These are phyloP conservation scores for Thraustotheca clavata DNA, from an alignment of 352 stramenopile species.

Conservation along the genomic window DNA sequence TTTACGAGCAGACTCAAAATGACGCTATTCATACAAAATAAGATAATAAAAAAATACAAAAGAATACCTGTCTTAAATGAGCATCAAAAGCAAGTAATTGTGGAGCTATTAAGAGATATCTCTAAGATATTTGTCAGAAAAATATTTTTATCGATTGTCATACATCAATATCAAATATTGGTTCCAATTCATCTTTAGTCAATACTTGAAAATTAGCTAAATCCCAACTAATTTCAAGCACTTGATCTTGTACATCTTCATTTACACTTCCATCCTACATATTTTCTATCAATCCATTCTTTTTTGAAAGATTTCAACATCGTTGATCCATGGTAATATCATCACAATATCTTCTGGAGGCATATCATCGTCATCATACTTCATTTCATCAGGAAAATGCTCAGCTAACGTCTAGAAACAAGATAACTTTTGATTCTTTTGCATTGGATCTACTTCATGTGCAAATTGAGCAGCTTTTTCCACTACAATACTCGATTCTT, in stretches of 20 bases:
- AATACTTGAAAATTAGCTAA: slow-evolving; percentile 2
- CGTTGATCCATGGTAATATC: slow-evolving; percentile 12
- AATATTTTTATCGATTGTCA: background rate
- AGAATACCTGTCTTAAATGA: slow-evolving; percentile 11
- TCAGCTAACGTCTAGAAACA: background rate
- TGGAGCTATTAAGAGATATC: slow-evolving; percentile 11
- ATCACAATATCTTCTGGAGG: background rate
- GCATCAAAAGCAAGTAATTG: slow-evolving; percentile 9
- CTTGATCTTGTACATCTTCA: slow-evolving; percentile 4
- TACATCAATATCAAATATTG: slow-evolving; percentile 21
- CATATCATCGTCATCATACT: background rate
- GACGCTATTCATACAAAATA: background rate
- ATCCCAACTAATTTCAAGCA: slow-evolving; percentile 9
- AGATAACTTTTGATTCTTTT: background rate
- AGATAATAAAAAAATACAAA: background rate
- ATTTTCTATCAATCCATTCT: background rate
- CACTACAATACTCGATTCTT: slow-evolving; percentile 6
- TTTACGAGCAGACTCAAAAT: slow-evolving; percentile 9
- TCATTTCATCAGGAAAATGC: slow-evolving; percentile 6
- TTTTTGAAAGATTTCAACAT: background rate
- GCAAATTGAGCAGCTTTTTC: slow-evolving; percentile 15
- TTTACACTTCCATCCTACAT: slow-evolving; percentile 2
- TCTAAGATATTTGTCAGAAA: background rate
- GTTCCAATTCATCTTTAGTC: background rate
- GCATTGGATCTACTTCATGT: background rate